Base-by-base conservation (phyloP, 163 green algal species). In the Volvox carteri region DNA sequence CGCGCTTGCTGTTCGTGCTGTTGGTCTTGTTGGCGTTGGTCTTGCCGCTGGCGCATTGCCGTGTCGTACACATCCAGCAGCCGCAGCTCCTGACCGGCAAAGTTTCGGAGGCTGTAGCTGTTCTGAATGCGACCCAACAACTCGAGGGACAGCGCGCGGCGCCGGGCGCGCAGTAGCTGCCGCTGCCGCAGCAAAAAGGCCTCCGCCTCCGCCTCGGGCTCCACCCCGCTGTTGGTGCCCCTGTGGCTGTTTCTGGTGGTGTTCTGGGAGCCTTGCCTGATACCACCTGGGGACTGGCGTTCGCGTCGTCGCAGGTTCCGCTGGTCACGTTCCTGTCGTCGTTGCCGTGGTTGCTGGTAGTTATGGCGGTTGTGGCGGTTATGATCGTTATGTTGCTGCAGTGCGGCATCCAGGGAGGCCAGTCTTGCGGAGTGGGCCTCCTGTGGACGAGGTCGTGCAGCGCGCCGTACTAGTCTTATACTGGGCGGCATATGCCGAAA, bases 1-100 rank as follows among this genome's bases (percentile, higher is more conserved):
- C 46, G 1, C 11, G n/a, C 67, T 28, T 39, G 4, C 46, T 86
- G 42, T 60, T 76, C 42, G 54, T 76, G 74, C 46, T 65, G 72
- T 39, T 0, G 52, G 48, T 44, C 19, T 1, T 44, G 5, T 50
- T 52, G 35, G 18, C n/a, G 62, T 30, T 23, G 19, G 6, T 23
- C 19, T 23, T 65, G 7, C 1, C 44, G 25, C 4, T 16, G 42
- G 12, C 46, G 65, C 30, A 75, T 11, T 16, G 70, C 70, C 19
- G 30, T 9, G 42, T 70, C 67, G 78, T 93, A 93, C 3, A 87
- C 79, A 1, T 93, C 44, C 4, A 90, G 78, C 46, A 94, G 78
- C 1, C 18, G 25, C 35, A 94, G 19, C 1, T 70, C 70, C 19
- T n/a, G 9, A 9, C 84, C 90, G 5, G 25, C 25, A 16, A 77